Evolutionary conservation across 306 rosid species (phyloP).

Genomic region (Cicer pinnatifidum): DNA sequence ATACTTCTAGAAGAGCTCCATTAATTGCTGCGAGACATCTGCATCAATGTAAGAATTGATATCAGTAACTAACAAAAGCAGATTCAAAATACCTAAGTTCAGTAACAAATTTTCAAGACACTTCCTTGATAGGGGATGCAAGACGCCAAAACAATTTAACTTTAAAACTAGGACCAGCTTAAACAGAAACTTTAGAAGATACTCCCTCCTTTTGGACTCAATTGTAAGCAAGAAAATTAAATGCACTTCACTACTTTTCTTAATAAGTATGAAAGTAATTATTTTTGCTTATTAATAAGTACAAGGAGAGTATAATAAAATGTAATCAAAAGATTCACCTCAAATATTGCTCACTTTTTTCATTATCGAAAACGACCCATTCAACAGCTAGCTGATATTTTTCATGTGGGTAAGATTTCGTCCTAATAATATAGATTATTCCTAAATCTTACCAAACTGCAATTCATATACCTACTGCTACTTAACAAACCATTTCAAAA

Average conservation of each 20-base stretch:
- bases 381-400: neutral
- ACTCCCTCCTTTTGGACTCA: too few species aligned
- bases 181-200: too few species aligned
- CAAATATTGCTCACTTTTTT: neutral
- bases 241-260: too few species aligned
- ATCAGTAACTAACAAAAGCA: constrained; percentile 17
- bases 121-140: neutral
- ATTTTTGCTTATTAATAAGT: too few species aligned
- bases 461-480: constrained; percentile 10
- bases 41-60: constrained; percentile 51
- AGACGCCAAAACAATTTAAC: constrained; percentile 1
- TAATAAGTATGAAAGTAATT: too few species aligned
- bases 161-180: neutral
- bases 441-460: neutral
- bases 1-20: constrained; percentile 77
- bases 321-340: neutral
- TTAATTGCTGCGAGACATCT: constrained; percentile 90
- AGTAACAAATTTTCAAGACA: neutral
- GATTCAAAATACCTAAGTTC: constrained; percentile 9
- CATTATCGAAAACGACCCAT: neutral
- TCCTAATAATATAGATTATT: neutral
- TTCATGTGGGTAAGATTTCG: neutral
- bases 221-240: too few species aligned
- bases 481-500: constrained; percentile 25
- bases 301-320: neutral